Evolutionary conservation across 371 early-diverging fungal genomes (phyloP).

Genomic region (Syncephalastrum monosporum): DNA sequence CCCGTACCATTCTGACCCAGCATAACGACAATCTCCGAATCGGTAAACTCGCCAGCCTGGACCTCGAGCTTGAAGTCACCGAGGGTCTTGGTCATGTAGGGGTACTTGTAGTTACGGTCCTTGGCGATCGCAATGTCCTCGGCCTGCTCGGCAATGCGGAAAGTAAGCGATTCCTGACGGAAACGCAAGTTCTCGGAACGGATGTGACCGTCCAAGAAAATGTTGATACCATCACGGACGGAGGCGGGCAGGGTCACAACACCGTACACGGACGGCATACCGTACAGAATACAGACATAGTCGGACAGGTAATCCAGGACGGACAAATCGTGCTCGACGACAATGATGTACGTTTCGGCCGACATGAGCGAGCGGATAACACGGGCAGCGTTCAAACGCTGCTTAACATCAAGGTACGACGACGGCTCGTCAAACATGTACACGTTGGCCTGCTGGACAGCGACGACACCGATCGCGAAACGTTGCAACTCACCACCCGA

Average conservation of each 20-base stretch:
- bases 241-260: conserved; percentile 98
- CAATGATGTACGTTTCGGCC: conserved; percentile 87
- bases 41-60: conserved; percentile 88
- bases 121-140: conserved; percentile 69
- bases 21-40: conserved; percentile 99
- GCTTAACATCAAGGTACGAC: conserved; percentile 99
- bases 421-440: conserved; percentile 99
- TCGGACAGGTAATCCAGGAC: conserved; percentile 99
- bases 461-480: conserved; percentile 94
- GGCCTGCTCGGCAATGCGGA: conserved; percentile 84
- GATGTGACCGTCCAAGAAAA: conserved; percentile 98
- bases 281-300: conserved; percentile 99
- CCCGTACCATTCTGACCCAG: conserved; percentile 99
- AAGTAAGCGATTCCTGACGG: conserved; percentile 96
- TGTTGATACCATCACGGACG: conserved; percentile 99
- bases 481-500: conserved; percentile 99
- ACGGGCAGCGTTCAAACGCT: conserved; percentile 96
- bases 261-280: conserved; percentile 98
- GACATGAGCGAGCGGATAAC: conserved; percentile 90
- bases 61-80: conserved; percentile 87
- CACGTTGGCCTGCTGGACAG: conserved; percentile 91
- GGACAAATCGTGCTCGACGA: conserved; percentile 99
- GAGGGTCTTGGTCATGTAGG: conserved; percentile 82
- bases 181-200: conserved; percentile 99
- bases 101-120: conserved; percentile 81